Evolutionary conservation across 1,139 yeast species (phyloP).

Genomic region (Saccharomyces hybrid): DNA sequence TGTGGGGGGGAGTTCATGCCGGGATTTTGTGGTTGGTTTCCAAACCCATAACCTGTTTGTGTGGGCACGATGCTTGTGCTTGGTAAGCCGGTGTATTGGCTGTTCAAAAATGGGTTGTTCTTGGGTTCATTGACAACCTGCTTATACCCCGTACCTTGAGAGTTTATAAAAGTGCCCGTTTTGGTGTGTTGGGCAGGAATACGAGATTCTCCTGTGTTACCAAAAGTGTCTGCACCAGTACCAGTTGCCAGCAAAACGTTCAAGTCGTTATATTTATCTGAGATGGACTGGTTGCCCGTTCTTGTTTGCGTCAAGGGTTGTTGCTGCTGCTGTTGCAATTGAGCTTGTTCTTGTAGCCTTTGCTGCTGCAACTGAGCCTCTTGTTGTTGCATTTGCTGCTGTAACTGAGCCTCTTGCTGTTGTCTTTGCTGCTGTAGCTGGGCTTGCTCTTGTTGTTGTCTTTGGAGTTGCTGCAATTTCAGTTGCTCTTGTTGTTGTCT

Average conservation of each 20-base stretch:
- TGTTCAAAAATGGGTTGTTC: conserved; percentile 61
- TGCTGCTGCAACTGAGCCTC: conserved; percentile 29
- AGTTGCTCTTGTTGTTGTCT: conserved; percentile 26
- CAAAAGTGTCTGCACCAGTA: conserved; percentile 88
- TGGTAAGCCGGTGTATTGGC: conserved; percentile 68
- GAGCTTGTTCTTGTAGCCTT: too few species aligned
- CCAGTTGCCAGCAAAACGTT: conserved; percentile 77
- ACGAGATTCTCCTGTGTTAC: conserved; percentile 82
- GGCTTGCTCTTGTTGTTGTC: conserved; percentile 9
- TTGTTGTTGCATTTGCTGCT: conserved; percentile 7
- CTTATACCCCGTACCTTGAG: conserved; percentile 75
- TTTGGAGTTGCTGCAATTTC: conserved; percentile 30
- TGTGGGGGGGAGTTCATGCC: not conserved
- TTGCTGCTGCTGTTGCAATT: conserved; percentile 8
- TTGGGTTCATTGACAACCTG: conserved; percentile 39
- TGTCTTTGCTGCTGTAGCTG: conserved; percentile 8
- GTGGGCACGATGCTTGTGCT: conserved; percentile 49
- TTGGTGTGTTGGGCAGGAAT: conserved; percentile 88
- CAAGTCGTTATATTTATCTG: conserved; percentile 57
- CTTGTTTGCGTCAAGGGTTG: conserved; percentile 35
- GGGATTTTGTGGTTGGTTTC: conserved; percentile 43
- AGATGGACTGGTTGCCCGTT: conserved; percentile 40
- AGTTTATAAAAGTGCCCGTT: conserved; percentile 67
- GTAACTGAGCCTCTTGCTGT: conserved; percentile 17
- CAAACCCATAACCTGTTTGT: conserved; percentile 88